Conservation (phyloP, 371 early-diverging fungal genomes). For the Smittium mucronatum region DNA sequence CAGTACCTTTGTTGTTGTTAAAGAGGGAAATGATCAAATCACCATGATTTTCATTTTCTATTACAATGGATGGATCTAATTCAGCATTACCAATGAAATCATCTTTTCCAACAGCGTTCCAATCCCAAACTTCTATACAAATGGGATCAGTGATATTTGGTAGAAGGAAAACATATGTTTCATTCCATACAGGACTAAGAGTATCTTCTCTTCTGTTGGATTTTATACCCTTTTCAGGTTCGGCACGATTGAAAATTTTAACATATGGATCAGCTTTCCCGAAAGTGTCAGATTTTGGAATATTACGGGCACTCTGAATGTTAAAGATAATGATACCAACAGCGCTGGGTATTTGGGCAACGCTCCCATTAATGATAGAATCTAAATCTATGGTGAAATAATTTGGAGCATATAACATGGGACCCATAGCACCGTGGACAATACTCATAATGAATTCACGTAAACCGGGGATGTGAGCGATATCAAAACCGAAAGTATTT, state of each 20-base stretch:
- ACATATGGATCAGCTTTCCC: conserved; percentile 76
- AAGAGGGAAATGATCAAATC: conserved; percentile 24
- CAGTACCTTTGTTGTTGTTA: conserved; percentile 39
- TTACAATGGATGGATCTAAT: conserved; percentile 34
- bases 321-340: conserved; percentile 77
- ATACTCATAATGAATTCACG: conserved; percentile 67
- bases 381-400: conserved; percentile 71
- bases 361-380: conserved; percentile 59
- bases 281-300: conserved; percentile 61
- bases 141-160: conserved; percentile 40
- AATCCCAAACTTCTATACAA: conserved; percentile 45
- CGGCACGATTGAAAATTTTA: conserved; percentile 52
- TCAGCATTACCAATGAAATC: conserved; percentile 31
- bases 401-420: conserved; percentile 79
- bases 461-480: conserved; percentile 69
- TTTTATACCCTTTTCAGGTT: conserved; percentile 52
- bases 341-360: conserved; percentile 41
- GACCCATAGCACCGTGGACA: conserved; percentile 53
- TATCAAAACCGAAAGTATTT: conserved; percentile 72
- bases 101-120: conserved; percentile 38
- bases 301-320: conserved; percentile 55
- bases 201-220: conserved; percentile 41
- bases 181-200: conserved; percentile 43
- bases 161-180: conserved; percentile 41
- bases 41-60: conserved; percentile 34